phyloP scores from a whole-genome alignment of 2,329 filamentous ascomycete species.

The Neospermospora avenae region DNA sequence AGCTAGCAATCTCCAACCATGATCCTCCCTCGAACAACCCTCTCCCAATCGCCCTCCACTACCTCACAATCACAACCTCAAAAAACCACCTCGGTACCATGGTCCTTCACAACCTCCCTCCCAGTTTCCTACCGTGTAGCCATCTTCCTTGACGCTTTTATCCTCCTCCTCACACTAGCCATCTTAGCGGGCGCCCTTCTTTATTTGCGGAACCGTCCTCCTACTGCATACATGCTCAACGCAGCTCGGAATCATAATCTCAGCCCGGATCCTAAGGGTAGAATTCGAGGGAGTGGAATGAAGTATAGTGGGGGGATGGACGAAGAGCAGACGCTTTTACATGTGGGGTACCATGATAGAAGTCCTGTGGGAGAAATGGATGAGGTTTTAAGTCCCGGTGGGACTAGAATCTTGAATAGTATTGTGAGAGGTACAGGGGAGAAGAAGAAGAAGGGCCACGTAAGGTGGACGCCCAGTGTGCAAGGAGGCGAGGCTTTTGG shows the following conservation, averaged over 20 bases:
- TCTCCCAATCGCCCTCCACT: not conserved
- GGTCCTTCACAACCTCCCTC: conserved; percentile 5
- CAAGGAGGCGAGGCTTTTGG: conserved; percentile 8
- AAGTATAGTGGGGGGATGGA: not conserved
- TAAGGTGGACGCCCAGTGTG: conserved; percentile 16
- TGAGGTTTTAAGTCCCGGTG: not conserved
- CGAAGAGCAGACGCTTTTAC: not conserved
- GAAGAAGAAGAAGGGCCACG: conserved; percentile 18
- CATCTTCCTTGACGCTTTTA: conserved; percentile 16
- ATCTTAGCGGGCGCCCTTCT: conserved; percentile 5
- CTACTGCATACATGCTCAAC: not conserved
- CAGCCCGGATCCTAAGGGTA: not conserved
- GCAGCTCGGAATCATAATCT: not conserved
- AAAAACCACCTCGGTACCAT: not conserved
- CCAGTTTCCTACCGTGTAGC: conserved; percentile 18
- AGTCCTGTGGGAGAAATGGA: not conserved
- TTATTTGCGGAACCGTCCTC: conserved; percentile 8
- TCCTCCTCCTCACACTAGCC: conserved; percentile 15
- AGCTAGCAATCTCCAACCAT: not conserved
- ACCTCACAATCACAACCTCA: not conserved
- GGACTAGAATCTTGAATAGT: not conserved
- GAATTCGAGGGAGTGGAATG: not conserved
- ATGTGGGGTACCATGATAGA: not conserved
- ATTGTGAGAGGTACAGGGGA: not conserved
- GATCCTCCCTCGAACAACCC: conserved; percentile 1